A percentile compares a stretch with the other conserved stretches of the same genome.
These are phyloP conservation scores for Lepidium africanum DNA, from an alignment of 345 rosid genomes.

Conservation along the genomic window DNA sequence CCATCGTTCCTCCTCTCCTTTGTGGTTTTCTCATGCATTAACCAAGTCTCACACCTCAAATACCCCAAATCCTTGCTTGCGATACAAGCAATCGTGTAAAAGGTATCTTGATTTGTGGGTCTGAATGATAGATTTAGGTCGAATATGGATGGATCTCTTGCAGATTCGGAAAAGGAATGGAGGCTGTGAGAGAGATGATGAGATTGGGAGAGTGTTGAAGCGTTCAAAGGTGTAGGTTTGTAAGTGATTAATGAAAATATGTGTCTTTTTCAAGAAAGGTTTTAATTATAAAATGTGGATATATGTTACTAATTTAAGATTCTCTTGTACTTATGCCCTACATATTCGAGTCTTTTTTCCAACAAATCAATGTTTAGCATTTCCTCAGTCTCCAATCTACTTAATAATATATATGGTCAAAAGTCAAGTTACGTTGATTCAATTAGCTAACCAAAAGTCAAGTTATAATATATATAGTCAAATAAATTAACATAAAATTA, in stretches of 20 bases:
- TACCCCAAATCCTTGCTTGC: neutral
- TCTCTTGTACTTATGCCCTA: neutral
- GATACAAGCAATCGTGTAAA: neutral
- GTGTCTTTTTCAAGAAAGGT: constrained; percentile 1
- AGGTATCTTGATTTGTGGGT: neutral
- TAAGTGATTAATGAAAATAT: constrained; percentile 8
- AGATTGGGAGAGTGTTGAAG: constrained; percentile 19
- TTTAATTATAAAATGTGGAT: neutral
- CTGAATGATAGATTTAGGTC: neutral
- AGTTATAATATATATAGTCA: too few species aligned
- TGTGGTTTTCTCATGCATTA: constrained; percentile 24
- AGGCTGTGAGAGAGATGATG: constrained; percentile 8
- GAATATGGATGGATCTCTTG: constrained; percentile 1
- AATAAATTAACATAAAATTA: too few species aligned
- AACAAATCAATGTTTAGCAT: neutral
- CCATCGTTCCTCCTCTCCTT: constrained; percentile 24
- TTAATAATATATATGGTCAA: too few species aligned
- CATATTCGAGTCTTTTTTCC: neutral
- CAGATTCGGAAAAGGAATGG: constrained; percentile 16
- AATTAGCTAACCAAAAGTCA: too few species aligned
- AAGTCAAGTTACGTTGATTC: too few species aligned
- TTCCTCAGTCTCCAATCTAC: neutral
- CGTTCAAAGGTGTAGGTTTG: constrained; percentile 28
- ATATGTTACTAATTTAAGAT: neutral
- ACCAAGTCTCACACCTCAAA: neutral